Conservation (phyloP, 305 asterid genomes). For the Fraxinus velutina region DNA sequence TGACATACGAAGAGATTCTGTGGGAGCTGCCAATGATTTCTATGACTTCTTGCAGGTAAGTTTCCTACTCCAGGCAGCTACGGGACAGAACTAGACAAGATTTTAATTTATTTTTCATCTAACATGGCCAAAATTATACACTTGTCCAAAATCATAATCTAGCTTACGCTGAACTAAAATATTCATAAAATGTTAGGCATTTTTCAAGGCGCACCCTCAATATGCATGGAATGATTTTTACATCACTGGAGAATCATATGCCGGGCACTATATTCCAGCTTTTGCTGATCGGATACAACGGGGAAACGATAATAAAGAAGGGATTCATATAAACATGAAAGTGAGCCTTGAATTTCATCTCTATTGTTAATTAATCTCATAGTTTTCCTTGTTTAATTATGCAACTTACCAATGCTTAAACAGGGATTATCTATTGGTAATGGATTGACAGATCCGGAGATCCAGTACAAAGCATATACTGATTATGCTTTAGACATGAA, state of each 20-base stretch:
- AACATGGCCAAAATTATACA: background rate
- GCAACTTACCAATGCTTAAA: background rate
- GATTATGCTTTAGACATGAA: constrained; percentile 42
- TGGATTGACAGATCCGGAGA: constrained; percentile 48
- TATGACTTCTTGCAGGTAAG: constrained; percentile 79
- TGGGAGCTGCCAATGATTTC: constrained; percentile 63
- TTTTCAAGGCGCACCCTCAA: background rate
- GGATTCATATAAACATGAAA: background rate
- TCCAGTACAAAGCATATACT: constrained; percentile 42
- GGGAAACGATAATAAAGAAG: background rate
- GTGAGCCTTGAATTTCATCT: background rate
- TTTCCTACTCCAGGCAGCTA: background rate
- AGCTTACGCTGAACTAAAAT: background rate
- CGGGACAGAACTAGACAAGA: background rate
- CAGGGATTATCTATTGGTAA: constrained; percentile 61
- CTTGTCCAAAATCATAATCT: background rate
- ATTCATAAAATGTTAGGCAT: background rate
- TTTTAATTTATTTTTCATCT: background rate
- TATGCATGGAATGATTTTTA: background rate
- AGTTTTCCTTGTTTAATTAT: background rate
- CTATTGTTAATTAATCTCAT: background rate
- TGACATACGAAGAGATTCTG: constrained; percentile 55
- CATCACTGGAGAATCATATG: background rate
- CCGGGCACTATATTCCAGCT: background rate
- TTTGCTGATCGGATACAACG: background rate